Evolutionary conservation across 164 flowering plant species (phyloP).

Genomic region (Nymphaea colorata): DNA sequence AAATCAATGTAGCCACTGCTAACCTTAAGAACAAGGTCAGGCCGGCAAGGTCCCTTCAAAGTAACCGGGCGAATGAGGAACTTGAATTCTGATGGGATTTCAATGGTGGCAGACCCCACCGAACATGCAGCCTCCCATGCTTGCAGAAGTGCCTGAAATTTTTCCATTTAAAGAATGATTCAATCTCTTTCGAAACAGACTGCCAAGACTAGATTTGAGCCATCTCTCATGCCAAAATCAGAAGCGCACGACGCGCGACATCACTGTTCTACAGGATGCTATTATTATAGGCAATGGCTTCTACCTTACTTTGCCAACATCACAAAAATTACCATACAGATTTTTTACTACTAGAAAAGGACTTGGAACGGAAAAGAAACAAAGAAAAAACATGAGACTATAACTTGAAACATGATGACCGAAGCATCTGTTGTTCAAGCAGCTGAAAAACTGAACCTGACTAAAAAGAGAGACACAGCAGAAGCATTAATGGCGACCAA

Average conservation of each 20-base stretch:
- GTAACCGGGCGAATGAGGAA: conserved; percentile 59
- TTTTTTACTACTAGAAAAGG: too few relatives aligned
- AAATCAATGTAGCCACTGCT: conserved; percentile 1
- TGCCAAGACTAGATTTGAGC: conserved; percentile 5
- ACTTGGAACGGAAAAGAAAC: too few relatives aligned
- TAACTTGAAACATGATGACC: too few relatives aligned
- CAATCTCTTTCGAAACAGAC: neutral
- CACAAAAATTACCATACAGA: too few relatives aligned
- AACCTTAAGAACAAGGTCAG: conserved; percentile 63
- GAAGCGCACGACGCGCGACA: neutral
- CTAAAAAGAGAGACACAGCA: too few relatives aligned
- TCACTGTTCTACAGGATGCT: too few relatives aligned
- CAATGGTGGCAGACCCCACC: conserved; percentile 30
- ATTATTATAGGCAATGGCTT: too few relatives aligned
- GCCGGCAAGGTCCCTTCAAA: conserved; percentile 73
- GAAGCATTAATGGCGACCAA: too few relatives aligned
- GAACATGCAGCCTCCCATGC: conserved; percentile 84
- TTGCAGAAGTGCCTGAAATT: conserved; percentile 46
- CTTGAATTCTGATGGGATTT: conserved; percentile 46
- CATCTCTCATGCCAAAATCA: neutral
- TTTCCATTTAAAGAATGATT: neutral
- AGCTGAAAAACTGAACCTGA: too few relatives aligned
- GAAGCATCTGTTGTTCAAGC: too few relatives aligned
- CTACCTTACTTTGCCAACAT: too few relatives aligned
- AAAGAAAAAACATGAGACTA: too few relatives aligned